These are phyloP conservation scores for Zopfia rhizophila DNA, from an alignment of 2,329 filamentous ascomycete genomes.

Conservation along the genomic window DNA sequence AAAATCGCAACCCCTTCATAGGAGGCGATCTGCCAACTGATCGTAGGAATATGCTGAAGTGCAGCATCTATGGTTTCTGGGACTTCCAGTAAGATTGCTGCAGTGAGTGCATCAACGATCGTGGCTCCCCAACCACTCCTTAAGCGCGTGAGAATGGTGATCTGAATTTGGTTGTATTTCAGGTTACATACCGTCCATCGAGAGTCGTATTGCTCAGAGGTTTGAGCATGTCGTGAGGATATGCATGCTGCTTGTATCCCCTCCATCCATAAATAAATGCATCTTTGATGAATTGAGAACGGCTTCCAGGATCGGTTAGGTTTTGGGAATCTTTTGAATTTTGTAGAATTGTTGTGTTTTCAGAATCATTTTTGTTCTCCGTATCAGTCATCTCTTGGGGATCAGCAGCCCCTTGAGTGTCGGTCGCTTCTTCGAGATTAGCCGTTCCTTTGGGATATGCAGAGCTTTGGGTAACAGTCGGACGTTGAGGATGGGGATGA, in stretches of 20 bases:
- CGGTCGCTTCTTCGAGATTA: no score
- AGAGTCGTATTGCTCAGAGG: slow-evolving; percentile 12
- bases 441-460: no score
- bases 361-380: no score
- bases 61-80: slow-evolving; percentile 9
- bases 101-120: slow-evolving; percentile 13
- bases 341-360: no score
- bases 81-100: slow-evolving; percentile 13
- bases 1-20: slow-evolving; percentile 4
- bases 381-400: no score
- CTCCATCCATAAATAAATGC: slow-evolving; percentile 12
- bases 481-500: no score
- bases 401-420: no score
- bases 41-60: slow-evolving; percentile 9
- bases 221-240: slow-evolving; percentile 15
- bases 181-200: slow-evolving; percentile 15
- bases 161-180: no score
- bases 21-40: slow-evolving; percentile 5
- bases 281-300: slow-evolving; percentile 2
- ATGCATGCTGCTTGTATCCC: slow-evolving; percentile 10
- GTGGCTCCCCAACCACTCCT: slow-evolving; percentile 15
- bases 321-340: no score
- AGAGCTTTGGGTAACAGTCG: no score
- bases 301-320: slow-evolving; percentile 1
- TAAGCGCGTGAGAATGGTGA: not conserved